Evolutionary conservation across 192 early-diverging fungal genomes (phyloP).

Genomic region (Ramicandelaber brevisporus): DNA sequence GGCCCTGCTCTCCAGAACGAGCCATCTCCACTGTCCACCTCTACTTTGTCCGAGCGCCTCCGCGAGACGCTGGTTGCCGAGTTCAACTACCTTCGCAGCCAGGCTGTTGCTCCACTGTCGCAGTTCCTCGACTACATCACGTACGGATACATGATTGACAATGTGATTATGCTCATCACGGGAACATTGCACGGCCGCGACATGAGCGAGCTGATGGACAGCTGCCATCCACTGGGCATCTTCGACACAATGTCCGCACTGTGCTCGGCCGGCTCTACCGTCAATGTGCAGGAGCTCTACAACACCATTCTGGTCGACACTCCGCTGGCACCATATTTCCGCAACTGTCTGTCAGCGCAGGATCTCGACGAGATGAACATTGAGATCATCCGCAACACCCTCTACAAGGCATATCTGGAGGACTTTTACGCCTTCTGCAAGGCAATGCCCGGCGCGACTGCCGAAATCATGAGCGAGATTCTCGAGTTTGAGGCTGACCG

Average conservation of each 20-base stretch:
- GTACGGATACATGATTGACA: constrained; percentile 97
- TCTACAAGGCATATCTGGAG: constrained; percentile 96
- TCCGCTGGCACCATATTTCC: constrained; percentile 93
- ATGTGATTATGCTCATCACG: constrained; percentile 91
- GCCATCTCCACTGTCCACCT: constrained; percentile 80
- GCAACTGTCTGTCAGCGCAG: constrained; percentile 84
- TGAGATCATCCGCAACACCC: constrained; percentile 97
- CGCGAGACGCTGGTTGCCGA: constrained; percentile 74
- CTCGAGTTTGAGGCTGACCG: constrained; percentile 96
- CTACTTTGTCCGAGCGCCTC: constrained; percentile 68
- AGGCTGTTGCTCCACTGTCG: constrained; percentile 57
- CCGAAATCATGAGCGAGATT: constrained; percentile 80
- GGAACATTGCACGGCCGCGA: constrained; percentile 96
- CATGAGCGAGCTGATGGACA: constrained; percentile 85
- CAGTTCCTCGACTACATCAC: constrained; percentile 95
- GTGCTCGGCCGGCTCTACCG: constrained; percentile 92
- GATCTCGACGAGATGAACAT: constrained; percentile 99
- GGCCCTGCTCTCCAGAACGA: constrained; percentile 84
- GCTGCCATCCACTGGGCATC: constrained; percentile 91
- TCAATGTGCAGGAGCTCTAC: constrained; percentile 84
- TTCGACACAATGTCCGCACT: constrained; percentile 97
- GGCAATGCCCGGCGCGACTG: constrained; percentile 54
- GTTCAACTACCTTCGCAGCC: constrained; percentile 73
- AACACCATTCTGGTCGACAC: constrained; percentile 92
- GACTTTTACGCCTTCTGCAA: constrained; percentile 88